Evolutionary conservation across 768 basidiomycete genomes (phyloP), one percentile per base, ranked within the genome.

Genomic region (Terana coerulea): DNA sequence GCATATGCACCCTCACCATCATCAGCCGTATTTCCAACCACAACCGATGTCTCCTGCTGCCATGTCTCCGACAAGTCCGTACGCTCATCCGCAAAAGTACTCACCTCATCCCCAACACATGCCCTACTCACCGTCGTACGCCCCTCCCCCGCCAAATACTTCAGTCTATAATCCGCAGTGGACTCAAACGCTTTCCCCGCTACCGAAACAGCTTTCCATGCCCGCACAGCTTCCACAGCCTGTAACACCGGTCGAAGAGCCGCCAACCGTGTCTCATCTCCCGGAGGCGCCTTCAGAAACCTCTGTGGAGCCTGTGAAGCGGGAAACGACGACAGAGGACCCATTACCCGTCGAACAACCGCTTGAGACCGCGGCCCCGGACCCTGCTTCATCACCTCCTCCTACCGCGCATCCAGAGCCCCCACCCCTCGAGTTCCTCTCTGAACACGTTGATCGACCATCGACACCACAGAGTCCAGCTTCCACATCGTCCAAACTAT

Each of bases 201-300:
- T 83, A 22, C 84, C 84, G 52, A 84, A 84, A 68, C 84, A 84
- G 52, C 71, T 83, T 1, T 76, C 79, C 8, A 79, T 79, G 60
- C 58, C 48, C 12, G 41, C 35, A 15, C 53, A 49, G 17, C 40
- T 54, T 14, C 53, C 47, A 30, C 44, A 40, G 26, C 33, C 46
- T 21, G 30, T 29, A 21, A 56, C 52, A n/a, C 54, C 35, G 9
- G 11, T 3, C 31, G 45, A 46, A 21, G 47, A 50, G n/a, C 55
- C 57, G 43, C 12, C 54, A 22, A 10, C 42, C 44, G 5, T 46
- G 42, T 12, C 52, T 43, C 46, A 42, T 10, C 17, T 22, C 9
- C 17, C 54, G 21, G 46, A 54, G 25, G 41, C 49, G 21, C 31
- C 28, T 28, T 26, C 25, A 41, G 39, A 52, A 28, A 41, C 9